Evolutionary conservation across 306 rosid species (phyloP), one percentile per base, ranked within the genome.

Genomic region (Dalbergia cultrata): DNA sequence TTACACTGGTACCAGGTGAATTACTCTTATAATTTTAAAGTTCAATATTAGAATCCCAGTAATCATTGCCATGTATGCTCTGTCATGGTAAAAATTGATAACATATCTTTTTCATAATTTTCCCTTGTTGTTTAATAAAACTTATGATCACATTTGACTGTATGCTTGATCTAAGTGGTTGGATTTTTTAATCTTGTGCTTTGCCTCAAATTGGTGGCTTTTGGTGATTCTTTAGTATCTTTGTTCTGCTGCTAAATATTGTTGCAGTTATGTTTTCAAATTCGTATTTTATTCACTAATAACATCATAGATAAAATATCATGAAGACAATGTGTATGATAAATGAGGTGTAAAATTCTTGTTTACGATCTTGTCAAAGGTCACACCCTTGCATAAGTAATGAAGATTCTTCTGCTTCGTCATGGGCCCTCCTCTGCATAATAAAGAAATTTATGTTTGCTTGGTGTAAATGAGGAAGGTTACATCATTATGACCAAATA

Each of bases 201-300:
- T 63, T 70, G 60, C 78, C 62, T 76, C 62, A 53, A 18, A 67
- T 56, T 16, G 53, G 59, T 18, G 53, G 67, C 52, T 58, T 82
- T 83, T 61, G 57, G 53, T 60, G 63, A 18, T 69, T 49, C 61
- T 70, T 54, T 54, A 70, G 44, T 67, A 56, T 34, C 75, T 12
- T 11, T 33, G 19, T 6, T 34, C 50, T 47, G 56, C 22, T 52
- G 56, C 18, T 60, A 80, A 53, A 60, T 74, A 54, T 74, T 60
- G 56, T 53, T 41, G 62, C 72, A 13, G 54, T 64, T 13, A 21
- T 47, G 72, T 39, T 34, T 62, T 63, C n/a, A 5, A 31, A 60
- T 56, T 10, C 18, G 70, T 21, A 3, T 63, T 77, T 77, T 66
- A 37, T 77, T 77, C 34, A 10, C 26, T 13, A 67, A 37, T 16